phyloP scores from a whole-genome alignment of 129 eudicot species.

The Escallonia rubra region DNA sequence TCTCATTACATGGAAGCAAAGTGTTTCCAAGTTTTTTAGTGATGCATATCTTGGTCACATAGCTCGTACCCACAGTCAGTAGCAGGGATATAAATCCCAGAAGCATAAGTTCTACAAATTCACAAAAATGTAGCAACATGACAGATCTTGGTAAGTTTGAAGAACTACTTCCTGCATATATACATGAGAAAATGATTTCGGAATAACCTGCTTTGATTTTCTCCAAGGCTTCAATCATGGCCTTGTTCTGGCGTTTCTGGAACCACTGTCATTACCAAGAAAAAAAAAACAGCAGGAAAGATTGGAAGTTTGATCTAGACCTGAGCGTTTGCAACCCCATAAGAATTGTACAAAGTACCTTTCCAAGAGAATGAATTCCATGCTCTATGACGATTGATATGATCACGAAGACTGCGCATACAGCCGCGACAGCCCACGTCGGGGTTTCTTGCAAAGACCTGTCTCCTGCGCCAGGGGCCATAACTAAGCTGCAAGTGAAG shows the following conservation, averaged over 20 bases:
- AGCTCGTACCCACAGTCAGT: conserved; percentile 50
- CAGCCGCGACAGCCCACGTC: conserved; percentile 85
- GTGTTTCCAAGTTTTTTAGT: conserved; percentile 40
- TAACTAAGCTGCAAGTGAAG: conserved; percentile 4
- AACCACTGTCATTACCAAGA: conserved; percentile 37
- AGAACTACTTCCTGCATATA: not conserved
- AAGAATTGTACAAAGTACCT: conserved; percentile 21
- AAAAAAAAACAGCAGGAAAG: conserved; percentile 1
- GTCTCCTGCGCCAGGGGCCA: conserved; percentile 45
- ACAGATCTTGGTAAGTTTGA: not conserved
- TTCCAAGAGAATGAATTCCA: conserved; percentile 60
- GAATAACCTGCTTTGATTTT: conserved; percentile 67
- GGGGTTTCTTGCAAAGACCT: conserved; percentile 66
- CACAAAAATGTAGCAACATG: not conserved
- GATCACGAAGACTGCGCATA: conserved; percentile 64
- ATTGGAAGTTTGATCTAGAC: not conserved
- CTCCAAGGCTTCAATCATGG: conserved; percentile 69
- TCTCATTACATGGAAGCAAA: conserved; percentile 51
- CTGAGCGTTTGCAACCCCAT: not conserved
- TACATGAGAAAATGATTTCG: not conserved
- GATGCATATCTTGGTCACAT: conserved; percentile 56
- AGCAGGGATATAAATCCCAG: conserved; percentile 65
- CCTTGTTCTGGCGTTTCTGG: conserved; percentile 59
- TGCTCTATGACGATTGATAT: conserved; percentile 61
- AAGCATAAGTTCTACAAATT: conserved; percentile 56